Evolutionary conservation across 768 basidiomycete genomes (phyloP).

Genomic region (Tubosaeta sp.): DNA sequence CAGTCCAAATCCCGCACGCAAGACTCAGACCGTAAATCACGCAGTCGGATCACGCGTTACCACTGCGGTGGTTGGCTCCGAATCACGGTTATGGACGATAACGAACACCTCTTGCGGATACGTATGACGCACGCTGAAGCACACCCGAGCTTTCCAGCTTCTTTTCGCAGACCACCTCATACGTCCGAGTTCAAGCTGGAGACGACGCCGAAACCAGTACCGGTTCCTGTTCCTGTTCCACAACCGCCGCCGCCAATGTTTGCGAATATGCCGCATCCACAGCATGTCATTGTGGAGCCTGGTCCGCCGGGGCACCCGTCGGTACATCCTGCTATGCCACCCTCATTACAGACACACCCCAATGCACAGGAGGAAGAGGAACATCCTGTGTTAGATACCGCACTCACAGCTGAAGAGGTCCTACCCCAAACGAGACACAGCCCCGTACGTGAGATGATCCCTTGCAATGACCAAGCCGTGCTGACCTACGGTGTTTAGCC

Average conservation of each 20-base stretch:
- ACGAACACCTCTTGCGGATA: slow-evolving; percentile 32
- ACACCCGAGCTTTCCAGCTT: slow-evolving; percentile 30
- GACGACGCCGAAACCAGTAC: slow-evolving; percentile 22
- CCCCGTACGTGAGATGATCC: slow-evolving; percentile 11
- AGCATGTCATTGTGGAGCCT: slow-evolving; percentile 19
- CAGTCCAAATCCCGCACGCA: slow-evolving; percentile 33
- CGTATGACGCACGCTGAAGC: slow-evolving; percentile 35
- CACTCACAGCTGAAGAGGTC: slow-evolving; percentile 17
- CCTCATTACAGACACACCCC: slow-evolving; percentile 6
- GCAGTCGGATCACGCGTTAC: slow-evolving; percentile 31
- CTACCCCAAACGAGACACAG: slow-evolving; percentile 10
- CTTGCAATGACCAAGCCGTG: neutral
- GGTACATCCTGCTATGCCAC: slow-evolving; percentile 7
- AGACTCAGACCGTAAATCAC: slow-evolving; percentile 32
- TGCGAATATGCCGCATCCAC: slow-evolving; percentile 19
- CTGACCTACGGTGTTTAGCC: slow-evolving; percentile 2
- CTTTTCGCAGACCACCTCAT: slow-evolving; percentile 30
- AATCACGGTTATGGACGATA: slow-evolving; percentile 35
- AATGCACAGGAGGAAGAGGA: slow-evolving; percentile 17
- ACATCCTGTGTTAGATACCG: slow-evolving; percentile 8
- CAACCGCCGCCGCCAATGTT: slow-evolving; percentile 20
- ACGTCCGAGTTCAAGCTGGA: slow-evolving; percentile 33
- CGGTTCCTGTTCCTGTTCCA: slow-evolving; percentile 9
- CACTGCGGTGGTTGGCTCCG: slow-evolving; percentile 34
- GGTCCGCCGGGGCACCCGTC: slow-evolving; percentile 12